phyloP scores from a whole-genome alignment of 75 land plant species.

The Larix kaempferi region DNA sequence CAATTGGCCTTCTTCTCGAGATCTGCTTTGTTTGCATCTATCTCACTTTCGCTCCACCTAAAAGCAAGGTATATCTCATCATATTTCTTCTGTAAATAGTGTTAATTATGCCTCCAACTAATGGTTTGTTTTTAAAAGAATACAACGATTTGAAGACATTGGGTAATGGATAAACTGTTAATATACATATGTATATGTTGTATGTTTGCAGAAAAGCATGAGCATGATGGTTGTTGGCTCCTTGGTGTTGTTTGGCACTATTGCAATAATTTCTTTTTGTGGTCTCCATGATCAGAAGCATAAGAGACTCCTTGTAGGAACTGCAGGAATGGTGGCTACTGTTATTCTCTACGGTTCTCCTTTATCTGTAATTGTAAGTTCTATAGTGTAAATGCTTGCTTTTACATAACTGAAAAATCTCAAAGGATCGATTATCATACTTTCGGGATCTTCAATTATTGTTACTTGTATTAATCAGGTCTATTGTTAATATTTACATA shows the following conservation, averaged over 20 bases:
- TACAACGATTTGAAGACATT: not conserved
- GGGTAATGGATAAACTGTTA: not conserved
- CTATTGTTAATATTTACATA: too few relatives aligned
- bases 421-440: too few relatives aligned
- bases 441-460: too few relatives aligned
- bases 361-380: not conserved
- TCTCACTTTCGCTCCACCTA: not conserved
- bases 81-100: not conserved
- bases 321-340: not conserved
- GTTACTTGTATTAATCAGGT: too few relatives aligned
- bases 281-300: not conserved
- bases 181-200: not conserved
- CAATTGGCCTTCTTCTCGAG: not conserved
- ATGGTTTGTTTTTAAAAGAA: not conserved
- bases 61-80: not conserved
- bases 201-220: not conserved
- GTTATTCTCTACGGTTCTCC: slow-evolving; percentile 12
- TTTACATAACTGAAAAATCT: not conserved
- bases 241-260: too few relatives aligned
- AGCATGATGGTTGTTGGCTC: not conserved
- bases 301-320: not conserved
- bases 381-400: not conserved
- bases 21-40: not conserved
- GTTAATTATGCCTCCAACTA: not conserved
- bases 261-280: too few relatives aligned